Conservation (phyloP, 73 alveolate species). For the Tetrahymena thermophila region DNA sequence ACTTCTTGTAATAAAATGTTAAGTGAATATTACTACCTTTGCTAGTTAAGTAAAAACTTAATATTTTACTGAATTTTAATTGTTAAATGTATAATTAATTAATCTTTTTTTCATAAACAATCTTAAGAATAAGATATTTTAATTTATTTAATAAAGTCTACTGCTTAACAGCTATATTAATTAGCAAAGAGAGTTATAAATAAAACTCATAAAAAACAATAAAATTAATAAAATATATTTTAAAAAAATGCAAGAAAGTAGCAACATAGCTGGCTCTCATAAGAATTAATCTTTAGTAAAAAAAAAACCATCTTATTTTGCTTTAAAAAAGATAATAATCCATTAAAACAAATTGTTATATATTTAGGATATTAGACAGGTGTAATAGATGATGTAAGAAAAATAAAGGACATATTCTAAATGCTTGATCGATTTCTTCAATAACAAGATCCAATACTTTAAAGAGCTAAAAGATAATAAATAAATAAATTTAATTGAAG, state of each 20-base stretch:
- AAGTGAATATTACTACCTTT: no score
- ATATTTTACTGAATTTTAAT: background rate
- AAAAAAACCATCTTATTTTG: background rate
- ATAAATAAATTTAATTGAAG: background rate
- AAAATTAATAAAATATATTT: no score
- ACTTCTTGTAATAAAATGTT: no score
- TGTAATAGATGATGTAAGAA: background rate
- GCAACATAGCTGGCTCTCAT: background rate
- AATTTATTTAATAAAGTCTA: background rate
- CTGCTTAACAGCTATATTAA: background rate
- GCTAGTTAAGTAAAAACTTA: no score
- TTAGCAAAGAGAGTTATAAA: background rate
- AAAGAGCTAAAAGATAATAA: background rate
- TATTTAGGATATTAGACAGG: background rate
- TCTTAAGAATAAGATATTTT: background rate
- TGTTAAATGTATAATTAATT: background rate
- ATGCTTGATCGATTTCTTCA: background rate
- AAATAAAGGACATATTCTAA: background rate
- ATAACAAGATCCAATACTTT: background rate
- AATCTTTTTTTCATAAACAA: background rate
- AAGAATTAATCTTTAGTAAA: background rate
- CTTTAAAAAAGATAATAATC: background rate
- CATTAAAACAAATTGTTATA: background rate
- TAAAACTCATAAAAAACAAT: no score
- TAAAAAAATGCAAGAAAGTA: no score